A percentile compares a stretch with the other conserved stretches of the same genome.
These are phyloP conservation scores for Aspergillus sp. DNA, from an alignment of 2,329 filamentous ascomycete genomes.

Conservation along the genomic window DNA sequence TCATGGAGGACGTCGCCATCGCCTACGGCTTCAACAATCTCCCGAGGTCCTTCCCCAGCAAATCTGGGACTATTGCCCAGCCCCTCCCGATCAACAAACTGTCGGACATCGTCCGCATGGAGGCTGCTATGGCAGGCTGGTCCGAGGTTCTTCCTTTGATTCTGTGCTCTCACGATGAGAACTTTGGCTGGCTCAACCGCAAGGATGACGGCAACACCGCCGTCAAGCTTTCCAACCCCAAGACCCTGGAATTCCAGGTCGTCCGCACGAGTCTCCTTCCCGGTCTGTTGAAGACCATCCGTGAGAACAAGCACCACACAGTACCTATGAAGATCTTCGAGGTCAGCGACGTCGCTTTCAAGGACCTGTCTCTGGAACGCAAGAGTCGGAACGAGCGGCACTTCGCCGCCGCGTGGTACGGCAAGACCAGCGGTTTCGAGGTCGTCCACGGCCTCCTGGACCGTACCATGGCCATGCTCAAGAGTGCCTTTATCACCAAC, in stretches of 20 bases:
- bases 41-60: slow-evolving; percentile 80
- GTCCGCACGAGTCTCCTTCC: slow-evolving; percentile 84
- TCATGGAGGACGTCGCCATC: slow-evolving; percentile 98
- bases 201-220: slow-evolving; percentile 81
- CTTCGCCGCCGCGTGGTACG: slow-evolving; percentile 94
- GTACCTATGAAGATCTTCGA: slow-evolving; percentile 93
- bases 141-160: slow-evolving; percentile 94
- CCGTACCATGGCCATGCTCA: slow-evolving; percentile 87
- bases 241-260: slow-evolving; percentile 89
- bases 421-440: slow-evolving; percentile 92
- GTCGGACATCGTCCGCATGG: slow-evolving; percentile 80
- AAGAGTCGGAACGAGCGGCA: slow-evolving; percentile 90
- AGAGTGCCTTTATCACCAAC: slow-evolving; percentile 72
- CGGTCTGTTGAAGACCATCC: slow-evolving; percentile 86
- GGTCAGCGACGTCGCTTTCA: slow-evolving; percentile 86
- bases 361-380: slow-evolving; percentile 76
- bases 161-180: slow-evolving; percentile 96
- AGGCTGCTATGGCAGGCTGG: slow-evolving; percentile 94
- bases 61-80: slow-evolving; percentile 79
- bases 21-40: slow-evolving; percentile 98
- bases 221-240: slow-evolving; percentile 84
- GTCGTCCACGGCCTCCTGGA: slow-evolving; percentile 92
- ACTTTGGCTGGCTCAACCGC: slow-evolving; percentile 92
- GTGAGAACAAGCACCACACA: slow-evolving; percentile 85
- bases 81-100: slow-evolving; percentile 93